Evolutionary conservation across 2,329 filamentous ascomycete species (phyloP).

Genomic region (Pseudogymnoascus sp.): DNA sequence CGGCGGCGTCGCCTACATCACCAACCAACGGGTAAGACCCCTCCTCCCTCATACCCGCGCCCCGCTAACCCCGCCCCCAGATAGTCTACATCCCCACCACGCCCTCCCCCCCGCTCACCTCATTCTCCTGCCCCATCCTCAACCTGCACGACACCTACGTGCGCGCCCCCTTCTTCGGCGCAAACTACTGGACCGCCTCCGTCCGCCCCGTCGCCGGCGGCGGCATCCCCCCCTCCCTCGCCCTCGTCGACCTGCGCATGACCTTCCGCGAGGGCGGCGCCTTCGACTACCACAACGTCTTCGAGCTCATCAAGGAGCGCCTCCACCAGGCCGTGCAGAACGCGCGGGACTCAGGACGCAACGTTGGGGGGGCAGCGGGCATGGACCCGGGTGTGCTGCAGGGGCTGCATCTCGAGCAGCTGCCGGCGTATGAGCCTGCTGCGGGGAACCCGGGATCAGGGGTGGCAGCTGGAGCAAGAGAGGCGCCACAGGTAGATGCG

Average conservation of each 20-base stretch:
- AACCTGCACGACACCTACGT: constrained; percentile 82
- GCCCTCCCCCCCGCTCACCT: constrained; percentile 60
- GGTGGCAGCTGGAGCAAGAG: constrained; percentile 21
- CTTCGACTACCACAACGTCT: constrained; percentile 77
- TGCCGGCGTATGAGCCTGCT: constrained; percentile 74
- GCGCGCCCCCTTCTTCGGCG: constrained; percentile 82
- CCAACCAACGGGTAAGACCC: constrained; percentile 66
- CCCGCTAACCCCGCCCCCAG: constrained; percentile 35
- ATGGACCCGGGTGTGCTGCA: constrained; percentile 45
- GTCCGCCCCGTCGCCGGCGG: constrained; percentile 77
- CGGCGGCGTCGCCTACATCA: constrained; percentile 69
- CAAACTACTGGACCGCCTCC: constrained; percentile 78
- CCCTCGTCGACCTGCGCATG: constrained; percentile 70
- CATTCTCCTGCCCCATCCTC: constrained; percentile 81
- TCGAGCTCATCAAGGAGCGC: constrained; percentile 76
- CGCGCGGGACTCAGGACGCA: constrained; percentile 57
- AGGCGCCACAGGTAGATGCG: constrained; percentile 19
- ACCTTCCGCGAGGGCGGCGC: constrained; percentile 95
- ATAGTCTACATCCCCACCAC: constrained; percentile 78
- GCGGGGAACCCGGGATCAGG: constrained; percentile 17
- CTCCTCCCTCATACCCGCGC: constrained; percentile 11
- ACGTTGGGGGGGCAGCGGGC: constrained; percentile 31
- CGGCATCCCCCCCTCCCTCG: constrained; percentile 65
- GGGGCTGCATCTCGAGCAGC: constrained; percentile 70
- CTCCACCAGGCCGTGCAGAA: constrained; percentile 73